Evolutionary conservation across 352 stramenopile genomes (phyloP).

Genomic region (Globisporangium nagaii): DNA sequence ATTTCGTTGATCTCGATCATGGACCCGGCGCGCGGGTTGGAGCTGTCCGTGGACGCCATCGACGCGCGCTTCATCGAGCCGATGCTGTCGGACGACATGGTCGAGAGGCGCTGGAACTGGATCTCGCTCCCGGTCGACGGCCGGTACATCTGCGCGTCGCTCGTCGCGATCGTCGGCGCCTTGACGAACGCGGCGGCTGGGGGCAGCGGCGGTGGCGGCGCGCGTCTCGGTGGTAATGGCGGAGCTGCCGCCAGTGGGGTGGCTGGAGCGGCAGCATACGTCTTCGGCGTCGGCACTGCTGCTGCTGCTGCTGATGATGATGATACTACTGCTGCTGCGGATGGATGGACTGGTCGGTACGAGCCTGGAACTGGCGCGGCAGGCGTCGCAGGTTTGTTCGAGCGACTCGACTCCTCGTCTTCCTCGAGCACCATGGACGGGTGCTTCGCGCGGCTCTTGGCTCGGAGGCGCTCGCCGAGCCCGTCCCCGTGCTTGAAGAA

Average conservation of each 20-base stretch:
- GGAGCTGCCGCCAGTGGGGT: background rate
- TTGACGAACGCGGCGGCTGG: constrained; percentile 6
- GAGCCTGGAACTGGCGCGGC: background rate
- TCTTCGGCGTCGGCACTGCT: background rate
- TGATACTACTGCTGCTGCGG: background rate
- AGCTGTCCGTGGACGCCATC: constrained; percentile 13
- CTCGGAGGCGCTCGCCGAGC: constrained; percentile 7
- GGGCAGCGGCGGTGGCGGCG: constrained; percentile 7
- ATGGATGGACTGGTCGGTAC: background rate
- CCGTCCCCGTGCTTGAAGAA: constrained; percentile 13
- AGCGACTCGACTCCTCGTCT: constrained; percentile 8
- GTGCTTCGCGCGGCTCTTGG: constrained; percentile 2
- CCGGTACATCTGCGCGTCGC: constrained; percentile 4
- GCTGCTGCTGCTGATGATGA: background rate
- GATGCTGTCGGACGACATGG: constrained; percentile 10
- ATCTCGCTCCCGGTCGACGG: constrained; percentile 10
- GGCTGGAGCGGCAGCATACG: no score
- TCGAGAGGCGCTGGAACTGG: constrained; percentile 13
- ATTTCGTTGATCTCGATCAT: constrained; percentile 19
- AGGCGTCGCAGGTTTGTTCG: background rate
- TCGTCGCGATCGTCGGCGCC: background rate
- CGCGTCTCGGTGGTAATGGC: background rate
- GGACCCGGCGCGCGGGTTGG: constrained; percentile 11
- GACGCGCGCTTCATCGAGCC: constrained; percentile 16
- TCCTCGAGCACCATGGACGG: constrained; percentile 12